Conservation (phyloP, 2,329 filamentous ascomycete genomes). For the Diaporthe australafricana region DNA sequence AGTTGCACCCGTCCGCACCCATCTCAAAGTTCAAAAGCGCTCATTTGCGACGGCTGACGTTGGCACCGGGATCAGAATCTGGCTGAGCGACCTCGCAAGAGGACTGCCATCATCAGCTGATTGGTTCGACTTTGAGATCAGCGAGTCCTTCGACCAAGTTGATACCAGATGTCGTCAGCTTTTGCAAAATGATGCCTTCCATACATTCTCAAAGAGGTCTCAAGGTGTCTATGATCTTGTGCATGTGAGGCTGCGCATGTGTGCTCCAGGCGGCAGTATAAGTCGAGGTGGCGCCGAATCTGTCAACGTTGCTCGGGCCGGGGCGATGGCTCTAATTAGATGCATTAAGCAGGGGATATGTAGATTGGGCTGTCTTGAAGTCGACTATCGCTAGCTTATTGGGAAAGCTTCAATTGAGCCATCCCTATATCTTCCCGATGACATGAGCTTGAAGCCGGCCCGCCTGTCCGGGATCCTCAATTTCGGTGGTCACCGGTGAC, state of each 20-base stretch:
- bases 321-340: too few species aligned
- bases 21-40: background rate
- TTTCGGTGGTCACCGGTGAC: background rate
- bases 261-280: too few species aligned
- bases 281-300: background rate
- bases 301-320: background rate
- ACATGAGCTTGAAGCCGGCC: background rate
- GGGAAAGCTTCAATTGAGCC: background rate
- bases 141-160: background rate
- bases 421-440: background rate
- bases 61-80: background rate
- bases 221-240: too few species aligned
- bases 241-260: too few species aligned
- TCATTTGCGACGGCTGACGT: background rate
- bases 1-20: background rate
- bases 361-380: background rate
- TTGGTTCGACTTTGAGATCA: background rate
- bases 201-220: too few species aligned
- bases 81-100: background rate
- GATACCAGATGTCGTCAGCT: too few species aligned
- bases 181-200: too few species aligned
- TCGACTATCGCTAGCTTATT: background rate
- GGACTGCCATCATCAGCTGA: too few species aligned
- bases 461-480: background rate
- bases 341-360: background rate